These are phyloP conservation scores for Podaxis carcinomalis DNA, from an alignment of 768 basidiomycete species.

Conservation along the genomic window DNA sequence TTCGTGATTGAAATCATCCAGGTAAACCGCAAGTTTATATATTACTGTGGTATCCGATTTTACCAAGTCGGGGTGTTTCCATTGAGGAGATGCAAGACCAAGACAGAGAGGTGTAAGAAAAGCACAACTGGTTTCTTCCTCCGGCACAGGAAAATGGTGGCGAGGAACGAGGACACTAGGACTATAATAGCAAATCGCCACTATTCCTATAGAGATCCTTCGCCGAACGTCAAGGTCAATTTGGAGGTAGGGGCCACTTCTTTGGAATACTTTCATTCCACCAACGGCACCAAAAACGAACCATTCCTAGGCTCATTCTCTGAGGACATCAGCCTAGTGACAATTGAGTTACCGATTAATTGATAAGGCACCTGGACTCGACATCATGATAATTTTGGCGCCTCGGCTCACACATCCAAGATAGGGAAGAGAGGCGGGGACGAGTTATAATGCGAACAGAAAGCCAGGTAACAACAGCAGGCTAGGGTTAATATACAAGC, in stretches of 20 bases:
- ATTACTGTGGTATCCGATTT: background rate
- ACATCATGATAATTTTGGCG: background rate
- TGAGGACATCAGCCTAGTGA: background rate
- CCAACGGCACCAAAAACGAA: background rate
- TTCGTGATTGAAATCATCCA: background rate
- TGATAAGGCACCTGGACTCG: background rate
- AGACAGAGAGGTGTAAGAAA: background rate
- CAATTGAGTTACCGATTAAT: background rate
- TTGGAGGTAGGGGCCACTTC: background rate
- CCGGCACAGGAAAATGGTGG: background rate
- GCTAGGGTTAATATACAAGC: conserved; percentile 8
- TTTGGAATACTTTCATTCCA: background rate
- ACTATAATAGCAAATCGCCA: background rate
- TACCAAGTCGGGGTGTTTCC: background rate
- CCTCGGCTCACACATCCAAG: background rate
- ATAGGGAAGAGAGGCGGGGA: background rate
- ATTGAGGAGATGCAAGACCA: background rate
- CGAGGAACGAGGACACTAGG: background rate
- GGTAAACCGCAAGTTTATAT: background rate
- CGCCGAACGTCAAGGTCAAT: background rate
- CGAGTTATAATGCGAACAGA: conserved; percentile 9
- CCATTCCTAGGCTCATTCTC: background rate
- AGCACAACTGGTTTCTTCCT: background rate
- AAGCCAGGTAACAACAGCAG: background rate
- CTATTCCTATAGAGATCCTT: background rate